Evolutionary conservation across 2,329 filamentous ascomycete species (phyloP).

Genomic region (Aureobasidium uvarum): DNA sequence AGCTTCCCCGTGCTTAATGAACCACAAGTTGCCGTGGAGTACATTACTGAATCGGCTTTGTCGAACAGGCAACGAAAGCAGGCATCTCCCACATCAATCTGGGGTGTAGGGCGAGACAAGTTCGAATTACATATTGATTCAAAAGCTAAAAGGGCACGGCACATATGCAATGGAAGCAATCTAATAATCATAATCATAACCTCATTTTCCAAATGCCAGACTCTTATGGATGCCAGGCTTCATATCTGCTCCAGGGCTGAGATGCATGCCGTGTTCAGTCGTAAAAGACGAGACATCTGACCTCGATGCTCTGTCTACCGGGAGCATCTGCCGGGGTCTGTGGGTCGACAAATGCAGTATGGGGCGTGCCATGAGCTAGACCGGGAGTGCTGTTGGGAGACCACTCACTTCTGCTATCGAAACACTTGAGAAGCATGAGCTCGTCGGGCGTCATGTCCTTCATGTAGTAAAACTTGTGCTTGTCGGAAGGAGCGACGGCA

Average conservation of each 20-base stretch:
- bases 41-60: background rate
- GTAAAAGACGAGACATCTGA: conserved; percentile 67
- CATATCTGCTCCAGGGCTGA: background rate
- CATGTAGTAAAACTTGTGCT: conserved; percentile 63
- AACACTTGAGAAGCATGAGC: conserved; percentile 55
- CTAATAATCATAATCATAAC: conserved; percentile 7
- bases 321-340: conserved; percentile 67
- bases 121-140: background rate
- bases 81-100: background rate
- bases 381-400: conserved; percentile 42
- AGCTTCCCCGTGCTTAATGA: background rate
- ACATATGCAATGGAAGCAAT: background rate
- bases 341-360: conserved; percentile 77
- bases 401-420: conserved; percentile 47
- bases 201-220: background rate
- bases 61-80: conserved; percentile 11
- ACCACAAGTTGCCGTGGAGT: too few species aligned
- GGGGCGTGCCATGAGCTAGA: conserved; percentile 54
- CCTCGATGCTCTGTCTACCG: conserved; percentile 62
- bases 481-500: conserved; percentile 56
- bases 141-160: background rate
- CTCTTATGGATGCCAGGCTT: background rate
- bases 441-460: conserved; percentile 64
- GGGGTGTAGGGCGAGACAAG: conserved; percentile 9
- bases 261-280: conserved; percentile 26